Base-by-base conservation (phyloP, 176 grass and related monocot species). In the Hsuehochloa calcarea region DNA sequence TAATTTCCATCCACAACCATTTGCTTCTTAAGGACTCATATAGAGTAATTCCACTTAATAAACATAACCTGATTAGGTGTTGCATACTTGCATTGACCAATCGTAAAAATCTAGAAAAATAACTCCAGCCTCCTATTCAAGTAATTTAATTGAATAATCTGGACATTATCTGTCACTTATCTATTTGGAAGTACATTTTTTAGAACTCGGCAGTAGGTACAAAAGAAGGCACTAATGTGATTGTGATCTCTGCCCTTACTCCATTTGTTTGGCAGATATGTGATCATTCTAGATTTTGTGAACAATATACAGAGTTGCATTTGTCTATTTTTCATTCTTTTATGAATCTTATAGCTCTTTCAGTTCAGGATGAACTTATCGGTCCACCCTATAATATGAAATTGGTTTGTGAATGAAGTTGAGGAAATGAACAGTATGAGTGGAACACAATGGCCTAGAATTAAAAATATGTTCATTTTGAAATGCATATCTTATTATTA, bases 111-210 rank as follows among this genome's bases (percentile, higher is more conserved):
- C 50, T 8, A 15, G 50, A 35, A 29, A 13, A 35, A 61, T 37
- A 62, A 45, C 5, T 63, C 14, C 16, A 8, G 29, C 17, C 13
- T 64, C 31, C 1, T 49, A 3, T 37, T 86, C 14, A 49, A 71
- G 55, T 44, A 79, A 71, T 41, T 70, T 72, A 80, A 72, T 19
- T 12, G 22, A 71, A 74, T 78, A 44, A 70, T 71, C 54, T 35
- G 22, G 15, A 17, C 44, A 68, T 37, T 52, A 25, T 65, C 1
- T 65, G 8, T 20, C 25, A 15, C 60, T 12, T 14, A 15, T 68
- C 46, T 35, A 55, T 68, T 39, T 68, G 63, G 3, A 81, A 68
- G 46, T 39, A 54, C 2, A 52, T 22, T 26, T 68, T 55, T 37
- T 41, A 72, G 76, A 80, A 79, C 54, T 51, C 27, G 43, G 66